Conservation (phyloP, 169 alveolate genomes). For the Plasmodium billcollinsi region DNA sequence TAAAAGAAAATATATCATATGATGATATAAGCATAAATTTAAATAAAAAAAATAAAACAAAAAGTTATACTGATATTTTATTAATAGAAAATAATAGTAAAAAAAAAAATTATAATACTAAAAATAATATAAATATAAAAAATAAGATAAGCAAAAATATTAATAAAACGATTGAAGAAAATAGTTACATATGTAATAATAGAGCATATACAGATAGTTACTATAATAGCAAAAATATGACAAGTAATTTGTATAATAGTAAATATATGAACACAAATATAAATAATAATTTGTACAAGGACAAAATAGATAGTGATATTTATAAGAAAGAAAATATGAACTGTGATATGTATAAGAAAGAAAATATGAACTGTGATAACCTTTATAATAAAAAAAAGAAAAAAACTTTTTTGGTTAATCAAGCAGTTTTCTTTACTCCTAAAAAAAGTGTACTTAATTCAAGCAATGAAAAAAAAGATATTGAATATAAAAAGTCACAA, state of each 20-base stretch:
- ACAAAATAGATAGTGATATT: neutral
- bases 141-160: too few species aligned
- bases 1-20: too few species aligned
- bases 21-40: too few species aligned
- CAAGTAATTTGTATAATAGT: neutral
- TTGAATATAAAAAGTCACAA: constrained; percentile 18
- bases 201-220: too few species aligned
- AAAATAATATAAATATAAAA: too few species aligned
- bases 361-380: constrained; percentile 18
- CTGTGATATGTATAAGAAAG: neutral
- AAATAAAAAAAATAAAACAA: too few species aligned
- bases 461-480: constrained; percentile 71
- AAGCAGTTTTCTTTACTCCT: constrained; percentile 60
- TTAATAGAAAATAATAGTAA: too few species aligned
- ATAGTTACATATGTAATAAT: too few species aligned
- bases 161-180: too few species aligned
- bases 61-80: too few species aligned
- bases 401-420: constrained; percentile 11
- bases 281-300: neutral
- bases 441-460: constrained; percentile 28
- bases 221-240: too few species aligned
- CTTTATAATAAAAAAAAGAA: constrained; percentile 15
- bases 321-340: neutral
- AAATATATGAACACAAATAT: neutral
- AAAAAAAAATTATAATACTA: too few species aligned